These are phyloP conservation scores for Dictyostelium firmibasis DNA, from an alignment of 78 protist species.

Conservation along the genomic window DNA sequence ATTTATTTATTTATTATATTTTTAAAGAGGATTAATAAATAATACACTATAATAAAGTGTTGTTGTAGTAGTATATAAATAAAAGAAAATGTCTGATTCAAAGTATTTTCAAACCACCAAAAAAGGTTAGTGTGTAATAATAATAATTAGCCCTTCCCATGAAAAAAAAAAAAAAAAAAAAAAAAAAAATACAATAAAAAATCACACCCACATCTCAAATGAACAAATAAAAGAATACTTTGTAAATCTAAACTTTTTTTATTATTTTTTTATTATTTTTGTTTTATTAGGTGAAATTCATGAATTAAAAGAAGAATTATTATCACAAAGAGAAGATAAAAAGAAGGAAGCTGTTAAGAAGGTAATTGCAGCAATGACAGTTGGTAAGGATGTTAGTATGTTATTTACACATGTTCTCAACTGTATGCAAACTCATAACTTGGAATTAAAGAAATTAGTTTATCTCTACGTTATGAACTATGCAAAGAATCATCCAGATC, in stretches of 20 bases:
- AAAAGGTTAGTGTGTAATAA: conserved; percentile 22
- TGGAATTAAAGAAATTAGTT: conserved; percentile 99
- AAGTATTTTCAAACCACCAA: conserved; percentile 80
- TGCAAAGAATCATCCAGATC: conserved; percentile 98
- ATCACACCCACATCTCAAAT: background rate
- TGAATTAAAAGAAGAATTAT: conserved; percentile 84
- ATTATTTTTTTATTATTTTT: too few relatives aligned
- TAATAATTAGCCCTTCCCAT: background rate
- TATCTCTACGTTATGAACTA: conserved; percentile 99
- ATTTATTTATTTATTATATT: background rate
- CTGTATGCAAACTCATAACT: conserved; percentile 94
- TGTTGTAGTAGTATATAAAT: background rate
- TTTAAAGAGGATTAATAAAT: background rate
- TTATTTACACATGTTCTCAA: conserved; percentile 95
- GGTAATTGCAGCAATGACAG: conserved; percentile 99
- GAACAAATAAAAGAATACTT: background rate
- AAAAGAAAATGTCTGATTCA: conserved; percentile 68
- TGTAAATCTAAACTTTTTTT: too few relatives aligned
- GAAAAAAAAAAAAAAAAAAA: background rate
- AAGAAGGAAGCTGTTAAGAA: conserved; percentile 98
- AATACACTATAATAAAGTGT: background rate
- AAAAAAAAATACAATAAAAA: background rate
- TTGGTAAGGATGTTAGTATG: conserved; percentile 98
- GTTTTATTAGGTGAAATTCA: conserved; percentile 88
- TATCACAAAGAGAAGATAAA: conserved; percentile 77